These are phyloP conservation scores for Diospyros kaki DNA, from an alignment of 148 eudicot genomes.

Conservation along the genomic window DNA sequence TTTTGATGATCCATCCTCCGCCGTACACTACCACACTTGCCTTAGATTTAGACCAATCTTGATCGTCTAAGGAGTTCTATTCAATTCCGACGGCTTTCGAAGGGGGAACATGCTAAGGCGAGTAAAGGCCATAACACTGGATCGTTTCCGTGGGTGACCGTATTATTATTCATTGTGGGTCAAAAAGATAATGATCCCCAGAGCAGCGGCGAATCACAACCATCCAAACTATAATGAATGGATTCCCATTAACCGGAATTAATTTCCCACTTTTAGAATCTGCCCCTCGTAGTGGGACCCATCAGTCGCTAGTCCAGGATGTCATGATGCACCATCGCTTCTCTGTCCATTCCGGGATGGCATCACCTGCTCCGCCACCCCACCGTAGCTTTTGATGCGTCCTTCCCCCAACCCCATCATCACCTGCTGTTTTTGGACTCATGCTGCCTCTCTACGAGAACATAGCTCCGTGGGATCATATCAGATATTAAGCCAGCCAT, in stretches of 20 bases:
- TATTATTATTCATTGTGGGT: no score
- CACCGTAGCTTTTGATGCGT: neutral
- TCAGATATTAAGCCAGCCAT: neutral
- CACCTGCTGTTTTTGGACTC: neutral
- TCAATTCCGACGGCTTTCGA: neutral
- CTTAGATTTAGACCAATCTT: no score
- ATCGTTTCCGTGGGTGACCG: neutral
- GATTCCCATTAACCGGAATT: neutral
- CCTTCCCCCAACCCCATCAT: neutral
- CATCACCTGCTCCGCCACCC: constrained; percentile 1
- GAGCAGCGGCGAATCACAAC: constrained; percentile 11
- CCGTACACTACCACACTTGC: no score
- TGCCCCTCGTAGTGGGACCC: neutral
- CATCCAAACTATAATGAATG: constrained; percentile 10
- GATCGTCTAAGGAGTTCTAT: neutral
- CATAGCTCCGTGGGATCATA: neutral
- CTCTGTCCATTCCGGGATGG: neutral
- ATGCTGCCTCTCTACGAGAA: neutral
- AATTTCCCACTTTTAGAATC: neutral
- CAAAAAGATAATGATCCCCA: neutral
- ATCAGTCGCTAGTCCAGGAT: neutral
- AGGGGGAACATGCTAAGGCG: neutral
- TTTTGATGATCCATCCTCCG: neutral
- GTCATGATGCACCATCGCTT: neutral
- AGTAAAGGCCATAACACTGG: neutral